Evolutionary conservation across 805 yeast species (phyloP).

Genomic region (Saccharomycopsis oosterbeekiorum): DNA sequence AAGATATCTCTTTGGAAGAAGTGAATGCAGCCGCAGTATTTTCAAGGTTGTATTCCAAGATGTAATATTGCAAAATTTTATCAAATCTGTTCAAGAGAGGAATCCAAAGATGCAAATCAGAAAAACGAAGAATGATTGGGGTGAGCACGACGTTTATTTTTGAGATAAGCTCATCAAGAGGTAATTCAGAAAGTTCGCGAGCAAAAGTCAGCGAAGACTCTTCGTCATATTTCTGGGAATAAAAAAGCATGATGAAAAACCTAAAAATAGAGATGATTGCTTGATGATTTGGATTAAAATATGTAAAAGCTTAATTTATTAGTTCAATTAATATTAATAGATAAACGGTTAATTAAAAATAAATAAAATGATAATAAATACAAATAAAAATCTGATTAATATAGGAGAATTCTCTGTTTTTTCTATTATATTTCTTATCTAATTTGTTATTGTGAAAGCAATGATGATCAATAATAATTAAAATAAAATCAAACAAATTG

Average conservation of each 20-base stretch:
- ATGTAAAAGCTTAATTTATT: neutral
- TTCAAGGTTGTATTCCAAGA: slow-evolving; percentile 39
- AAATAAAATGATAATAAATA: too few relatives aligned
- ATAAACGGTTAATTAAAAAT: too few relatives aligned
- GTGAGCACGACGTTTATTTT: slow-evolving; percentile 27
- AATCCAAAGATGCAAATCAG: slow-evolving; percentile 61
- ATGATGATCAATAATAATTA: too few relatives aligned
- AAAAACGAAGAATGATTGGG: slow-evolving; percentile 6
- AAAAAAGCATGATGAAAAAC: slow-evolving; percentile 2
- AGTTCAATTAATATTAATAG: too few relatives aligned
- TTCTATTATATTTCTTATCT: too few relatives aligned
- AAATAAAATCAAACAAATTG: too few relatives aligned
- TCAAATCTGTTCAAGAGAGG: slow-evolving; percentile 70
- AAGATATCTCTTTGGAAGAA: slow-evolving; percentile 35
- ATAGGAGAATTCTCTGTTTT: too few relatives aligned
- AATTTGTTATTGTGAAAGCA: too few relatives aligned
- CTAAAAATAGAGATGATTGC: neutral
- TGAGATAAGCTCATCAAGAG: slow-evolving; percentile 32
- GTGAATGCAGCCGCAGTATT: slow-evolving; percentile 21
- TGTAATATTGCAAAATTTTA: slow-evolving; percentile 43
- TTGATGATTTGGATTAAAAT: neutral
- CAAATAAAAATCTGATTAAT: too few relatives aligned
- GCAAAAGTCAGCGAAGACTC: slow-evolving; percentile 22
- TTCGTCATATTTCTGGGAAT: neutral
- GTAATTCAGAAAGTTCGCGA: slow-evolving; percentile 30